phyloP scores from a whole-genome alignment of 1,284 basidiomycete species.

The Prillingera fragicola region DNA sequence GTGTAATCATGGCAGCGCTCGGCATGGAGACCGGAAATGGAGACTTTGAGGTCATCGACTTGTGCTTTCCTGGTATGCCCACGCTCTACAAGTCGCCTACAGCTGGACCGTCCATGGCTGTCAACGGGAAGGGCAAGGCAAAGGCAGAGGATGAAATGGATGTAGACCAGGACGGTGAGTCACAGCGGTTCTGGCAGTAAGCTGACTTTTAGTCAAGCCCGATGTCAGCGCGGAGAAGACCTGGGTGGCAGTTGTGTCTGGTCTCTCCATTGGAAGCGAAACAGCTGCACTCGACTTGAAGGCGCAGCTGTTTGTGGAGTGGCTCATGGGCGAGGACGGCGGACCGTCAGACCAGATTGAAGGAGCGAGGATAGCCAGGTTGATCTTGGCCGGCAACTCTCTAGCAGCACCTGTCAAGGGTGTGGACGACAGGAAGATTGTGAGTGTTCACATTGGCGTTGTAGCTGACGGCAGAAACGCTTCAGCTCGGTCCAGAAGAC shows the following conservation, averaged over 20 bases:
- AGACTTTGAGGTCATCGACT: slow-evolving; percentile 91
- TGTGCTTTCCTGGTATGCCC: slow-evolving; percentile 77
- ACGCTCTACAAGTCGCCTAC: slow-evolving; percentile 50
- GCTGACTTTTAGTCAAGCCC: slow-evolving; percentile 9
- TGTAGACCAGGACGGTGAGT: slow-evolving; percentile 11
- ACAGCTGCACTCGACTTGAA: slow-evolving; percentile 63
- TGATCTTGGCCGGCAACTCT: slow-evolving; percentile 84
- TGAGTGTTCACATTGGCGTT: slow-evolving; percentile 42
- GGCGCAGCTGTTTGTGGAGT: slow-evolving; percentile 77
- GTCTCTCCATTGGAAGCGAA: slow-evolving; percentile 60
- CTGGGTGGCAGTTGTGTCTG: slow-evolving; percentile 81
- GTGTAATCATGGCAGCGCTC: slow-evolving; percentile 81
- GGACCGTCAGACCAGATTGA: slow-evolving; percentile 57
- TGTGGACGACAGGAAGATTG: slow-evolving; percentile 55
- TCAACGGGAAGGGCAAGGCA: slow-evolving; percentile 46
- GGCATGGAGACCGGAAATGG: slow-evolving; percentile 83
- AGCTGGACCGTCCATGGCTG: slow-evolving; percentile 22
- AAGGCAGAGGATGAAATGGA: slow-evolving; percentile 27
- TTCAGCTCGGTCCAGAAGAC: slow-evolving; percentile 34
- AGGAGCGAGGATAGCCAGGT: slow-evolving; percentile 67
- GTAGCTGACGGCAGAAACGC: slow-evolving; percentile 45
- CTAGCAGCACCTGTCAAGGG: slow-evolving; percentile 55
- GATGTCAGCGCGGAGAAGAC: slow-evolving; percentile 48
- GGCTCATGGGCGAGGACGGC: slow-evolving; percentile 78
- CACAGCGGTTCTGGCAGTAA: not conserved